Evolutionary conservation across 1,284 basidiomycete genomes (phyloP).

Genomic region (Pseudozyma sp.): DNA sequence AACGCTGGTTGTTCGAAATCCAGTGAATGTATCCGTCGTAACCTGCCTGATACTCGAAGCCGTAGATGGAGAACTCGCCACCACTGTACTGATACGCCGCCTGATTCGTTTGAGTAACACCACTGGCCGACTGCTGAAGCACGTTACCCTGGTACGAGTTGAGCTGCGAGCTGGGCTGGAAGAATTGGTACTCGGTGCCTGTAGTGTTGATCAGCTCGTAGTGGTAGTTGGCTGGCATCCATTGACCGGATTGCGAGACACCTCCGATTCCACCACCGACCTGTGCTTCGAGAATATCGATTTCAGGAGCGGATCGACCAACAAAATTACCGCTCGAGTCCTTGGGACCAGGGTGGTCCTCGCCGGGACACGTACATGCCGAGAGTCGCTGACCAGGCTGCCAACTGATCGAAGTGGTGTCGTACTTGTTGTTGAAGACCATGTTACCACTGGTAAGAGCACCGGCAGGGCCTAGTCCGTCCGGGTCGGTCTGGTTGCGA

Average conservation of each 20-base stretch:
- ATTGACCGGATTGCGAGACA: constrained; percentile 83
- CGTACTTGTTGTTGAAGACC: constrained; percentile 72
- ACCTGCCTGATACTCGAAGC: constrained; percentile 73
- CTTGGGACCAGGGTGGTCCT: constrained; percentile 84
- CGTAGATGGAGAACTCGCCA: constrained; percentile 56
- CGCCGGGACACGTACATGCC: constrained; percentile 78
- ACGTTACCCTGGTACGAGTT: constrained; percentile 61
- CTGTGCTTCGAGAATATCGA: constrained; percentile 78
- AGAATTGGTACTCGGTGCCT: constrained; percentile 59
- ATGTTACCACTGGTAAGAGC: constrained; percentile 82
- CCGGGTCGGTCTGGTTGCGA: constrained; percentile 56
- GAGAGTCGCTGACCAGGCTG: constrained; percentile 81
- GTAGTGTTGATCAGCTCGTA: constrained; percentile 62
- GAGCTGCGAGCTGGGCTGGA: constrained; percentile 39
- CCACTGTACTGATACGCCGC: constrained; percentile 53
- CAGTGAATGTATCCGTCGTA: constrained; percentile 77
- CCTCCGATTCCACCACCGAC: constrained; percentile 69
- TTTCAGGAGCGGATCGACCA: constrained; percentile 77
- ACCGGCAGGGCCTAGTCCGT: constrained; percentile 68
- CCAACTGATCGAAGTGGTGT: constrained; percentile 67
- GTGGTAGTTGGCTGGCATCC: constrained; percentile 75
- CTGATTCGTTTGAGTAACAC: constrained; percentile 56
- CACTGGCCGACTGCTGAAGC: constrained; percentile 65
- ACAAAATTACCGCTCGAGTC: constrained; percentile 77
- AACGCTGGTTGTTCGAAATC: constrained; percentile 44